Conservation (phyloP, 2,329 filamentous ascomycete genomes). For the Colletotrichum cereale region DNA sequence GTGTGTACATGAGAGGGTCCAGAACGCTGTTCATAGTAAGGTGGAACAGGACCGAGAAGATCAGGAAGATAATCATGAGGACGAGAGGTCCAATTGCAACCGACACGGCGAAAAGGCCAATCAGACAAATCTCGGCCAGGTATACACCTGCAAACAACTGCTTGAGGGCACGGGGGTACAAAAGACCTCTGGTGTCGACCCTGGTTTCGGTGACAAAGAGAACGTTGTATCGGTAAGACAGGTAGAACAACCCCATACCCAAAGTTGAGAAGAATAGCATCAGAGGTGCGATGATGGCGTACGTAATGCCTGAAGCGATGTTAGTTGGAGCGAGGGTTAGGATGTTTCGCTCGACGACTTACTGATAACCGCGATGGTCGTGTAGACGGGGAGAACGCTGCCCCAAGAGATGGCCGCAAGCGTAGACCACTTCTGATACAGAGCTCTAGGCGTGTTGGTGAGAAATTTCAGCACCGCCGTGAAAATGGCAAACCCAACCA, state of each 20-base stretch:
- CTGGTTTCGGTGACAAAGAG: constrained; percentile 83
- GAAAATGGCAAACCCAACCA: constrained; percentile 73
- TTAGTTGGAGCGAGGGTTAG: constrained; percentile 40
- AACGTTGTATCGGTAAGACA: constrained; percentile 88
- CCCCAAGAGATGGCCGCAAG: constrained; percentile 82
- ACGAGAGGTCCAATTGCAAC: constrained; percentile 76
- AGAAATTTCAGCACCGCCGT: constrained; percentile 77
- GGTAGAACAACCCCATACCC: constrained; percentile 83
- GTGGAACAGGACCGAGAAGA: constrained; percentile 84
- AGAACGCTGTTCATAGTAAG: constrained; percentile 77
- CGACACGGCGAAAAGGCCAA: constrained; percentile 83
- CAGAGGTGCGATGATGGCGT: constrained; percentile 86
- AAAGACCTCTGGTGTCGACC: constrained; percentile 89
- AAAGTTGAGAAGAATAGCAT: constrained; percentile 84
- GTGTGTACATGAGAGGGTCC: constrained; percentile 76
- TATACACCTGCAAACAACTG: constrained; percentile 88
- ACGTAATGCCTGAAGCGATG: constrained; percentile 69
- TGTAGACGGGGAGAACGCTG: constrained; percentile 80
- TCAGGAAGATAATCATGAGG: constrained; percentile 79
- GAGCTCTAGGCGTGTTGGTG: constrained; percentile 81
- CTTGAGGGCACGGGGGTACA: constrained; percentile 89
- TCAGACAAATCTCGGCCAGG: constrained; percentile 81
- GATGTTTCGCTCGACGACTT: constrained; percentile 40
- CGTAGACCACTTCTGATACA: constrained; percentile 79
- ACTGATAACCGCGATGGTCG: constrained; percentile 80